Evolutionary conservation across 305 asterid genomes (phyloP).

Genomic region (Solanum hybrid): DNA sequence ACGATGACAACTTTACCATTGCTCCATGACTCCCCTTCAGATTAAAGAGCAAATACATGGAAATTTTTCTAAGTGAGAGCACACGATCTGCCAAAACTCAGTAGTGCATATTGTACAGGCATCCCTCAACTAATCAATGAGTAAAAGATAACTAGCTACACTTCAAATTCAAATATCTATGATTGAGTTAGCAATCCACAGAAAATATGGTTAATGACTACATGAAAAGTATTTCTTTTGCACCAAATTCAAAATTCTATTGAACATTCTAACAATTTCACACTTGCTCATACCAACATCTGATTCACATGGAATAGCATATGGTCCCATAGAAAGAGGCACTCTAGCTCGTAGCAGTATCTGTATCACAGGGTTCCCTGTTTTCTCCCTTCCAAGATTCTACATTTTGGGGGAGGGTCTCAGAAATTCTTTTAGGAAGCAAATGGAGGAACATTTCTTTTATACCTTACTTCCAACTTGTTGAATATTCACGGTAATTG

Average conservation of each 20-base stretch:
- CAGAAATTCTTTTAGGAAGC: background rate
- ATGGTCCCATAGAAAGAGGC: background rate
- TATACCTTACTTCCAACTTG: constrained; percentile 97
- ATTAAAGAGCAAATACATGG: background rate
- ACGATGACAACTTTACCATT: background rate
- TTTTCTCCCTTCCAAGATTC: background rate
- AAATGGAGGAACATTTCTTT: background rate
- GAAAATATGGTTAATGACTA: background rate
- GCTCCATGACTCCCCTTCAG: background rate
- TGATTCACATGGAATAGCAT: background rate
- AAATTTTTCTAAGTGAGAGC: background rate
- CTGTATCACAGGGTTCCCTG: background rate
- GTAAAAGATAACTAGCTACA: background rate
- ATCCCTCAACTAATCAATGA: background rate
- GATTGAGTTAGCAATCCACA: background rate
- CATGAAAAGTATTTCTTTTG: background rate
- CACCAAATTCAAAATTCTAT: background rate
- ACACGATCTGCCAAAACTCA: background rate
- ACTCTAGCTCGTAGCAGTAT: background rate
- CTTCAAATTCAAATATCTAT: background rate
- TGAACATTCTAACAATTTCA: background rate
- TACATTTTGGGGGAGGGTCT: background rate
- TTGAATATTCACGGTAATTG: constrained; percentile 60
- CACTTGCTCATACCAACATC: background rate
- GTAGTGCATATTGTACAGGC: background rate